phyloP scores from a whole-genome alignment of 2,329 filamentous ascomycete species.

The Microcyclospora pomicola region DNA sequence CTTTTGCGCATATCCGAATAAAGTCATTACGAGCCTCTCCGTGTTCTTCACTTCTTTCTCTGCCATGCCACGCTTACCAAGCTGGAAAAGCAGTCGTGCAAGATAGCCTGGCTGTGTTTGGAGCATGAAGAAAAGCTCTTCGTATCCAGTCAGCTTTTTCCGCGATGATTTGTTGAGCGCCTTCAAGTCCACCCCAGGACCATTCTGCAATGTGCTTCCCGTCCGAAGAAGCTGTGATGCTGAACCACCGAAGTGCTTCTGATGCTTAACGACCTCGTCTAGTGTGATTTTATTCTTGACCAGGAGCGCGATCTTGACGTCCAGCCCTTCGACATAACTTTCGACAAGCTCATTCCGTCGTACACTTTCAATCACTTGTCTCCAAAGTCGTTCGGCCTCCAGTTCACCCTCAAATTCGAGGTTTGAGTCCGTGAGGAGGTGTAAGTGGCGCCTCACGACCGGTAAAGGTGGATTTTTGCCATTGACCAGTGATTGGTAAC shows the following conservation, averaged over 20 bases:
- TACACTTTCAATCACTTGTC: slow-evolving; percentile 93
- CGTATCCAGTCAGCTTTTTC: slow-evolving; percentile 90
- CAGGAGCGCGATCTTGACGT: slow-evolving; percentile 95
- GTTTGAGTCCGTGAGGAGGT: slow-evolving; percentile 92
- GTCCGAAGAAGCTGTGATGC: slow-evolving; percentile 20
- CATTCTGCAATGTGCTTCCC: slow-evolving; percentile 36
- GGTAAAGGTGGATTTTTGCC: slow-evolving; percentile 95
- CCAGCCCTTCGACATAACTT: slow-evolving; percentile 94
- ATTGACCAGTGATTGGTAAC: slow-evolving; percentile 90
- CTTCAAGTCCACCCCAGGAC: slow-evolving; percentile 80
- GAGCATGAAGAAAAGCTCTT: slow-evolving; percentile 92
- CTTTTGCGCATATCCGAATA: slow-evolving; percentile 96
- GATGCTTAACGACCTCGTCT: slow-evolving; percentile 92
- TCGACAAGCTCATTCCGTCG: slow-evolving; percentile 94
- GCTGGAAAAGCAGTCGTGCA: slow-evolving; percentile 68
- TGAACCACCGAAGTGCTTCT: slow-evolving; percentile 78
- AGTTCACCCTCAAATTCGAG: slow-evolving; percentile 99
- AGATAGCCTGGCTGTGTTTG: slow-evolving; percentile 96
- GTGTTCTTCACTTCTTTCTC: slow-evolving; percentile 90
- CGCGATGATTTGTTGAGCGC: slow-evolving; percentile 93
- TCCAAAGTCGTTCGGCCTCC: slow-evolving; percentile 86
- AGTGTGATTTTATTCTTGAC: slow-evolving; percentile 99
- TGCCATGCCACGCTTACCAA: slow-evolving; percentile 69
- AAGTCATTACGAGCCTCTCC: slow-evolving; percentile 85
- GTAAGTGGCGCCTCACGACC: slow-evolving; percentile 95